phyloP scores from a whole-genome alignment of 495 filamentous ascomycete genomes.

The Glonium stellatum region DNA sequence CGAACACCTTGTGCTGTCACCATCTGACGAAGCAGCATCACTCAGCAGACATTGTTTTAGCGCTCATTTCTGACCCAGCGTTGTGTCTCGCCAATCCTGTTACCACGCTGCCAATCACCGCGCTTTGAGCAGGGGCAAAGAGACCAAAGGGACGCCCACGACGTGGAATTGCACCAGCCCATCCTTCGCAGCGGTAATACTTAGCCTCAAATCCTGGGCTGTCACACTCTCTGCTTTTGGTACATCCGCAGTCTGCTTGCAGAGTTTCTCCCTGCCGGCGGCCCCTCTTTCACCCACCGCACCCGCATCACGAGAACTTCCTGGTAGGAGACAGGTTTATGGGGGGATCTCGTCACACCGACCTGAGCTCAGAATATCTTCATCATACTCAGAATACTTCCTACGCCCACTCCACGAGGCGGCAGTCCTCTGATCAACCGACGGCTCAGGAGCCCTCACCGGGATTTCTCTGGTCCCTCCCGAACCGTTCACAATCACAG shows the following conservation, averaged over 20 bases:
- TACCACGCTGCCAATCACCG: background rate
- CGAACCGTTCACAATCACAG: constrained; percentile 2
- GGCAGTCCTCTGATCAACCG: constrained; percentile 2
- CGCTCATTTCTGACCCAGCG: constrained; percentile 2
- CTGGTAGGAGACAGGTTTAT: constrained; percentile 16
- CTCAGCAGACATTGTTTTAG: constrained; percentile 1
- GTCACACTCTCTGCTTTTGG: background rate
- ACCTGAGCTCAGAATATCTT: constrained; percentile 7
- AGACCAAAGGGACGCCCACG: background rate
- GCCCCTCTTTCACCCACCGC: constrained; percentile 13
- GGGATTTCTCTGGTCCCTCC: constrained; percentile 7
- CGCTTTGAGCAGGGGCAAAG: constrained; percentile 4
- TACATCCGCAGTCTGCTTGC: background rate
- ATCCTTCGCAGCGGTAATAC: background rate
- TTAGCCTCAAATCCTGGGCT: background rate
- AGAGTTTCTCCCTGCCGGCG: background rate
- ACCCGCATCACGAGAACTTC: constrained; percentile 9
- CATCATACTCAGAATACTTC: constrained; percentile 17
- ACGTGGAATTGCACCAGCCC: constrained; percentile 10
- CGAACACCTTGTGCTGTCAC: background rate
- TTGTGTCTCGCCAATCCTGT: background rate
- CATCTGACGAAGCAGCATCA: background rate
- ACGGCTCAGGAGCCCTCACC: constrained; percentile 1
- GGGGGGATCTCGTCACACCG: constrained; percentile 14
- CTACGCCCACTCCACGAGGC: constrained; percentile 9